Conservation (phyloP, 345 rosid species). For the Leavenworthia alabamica region DNA sequence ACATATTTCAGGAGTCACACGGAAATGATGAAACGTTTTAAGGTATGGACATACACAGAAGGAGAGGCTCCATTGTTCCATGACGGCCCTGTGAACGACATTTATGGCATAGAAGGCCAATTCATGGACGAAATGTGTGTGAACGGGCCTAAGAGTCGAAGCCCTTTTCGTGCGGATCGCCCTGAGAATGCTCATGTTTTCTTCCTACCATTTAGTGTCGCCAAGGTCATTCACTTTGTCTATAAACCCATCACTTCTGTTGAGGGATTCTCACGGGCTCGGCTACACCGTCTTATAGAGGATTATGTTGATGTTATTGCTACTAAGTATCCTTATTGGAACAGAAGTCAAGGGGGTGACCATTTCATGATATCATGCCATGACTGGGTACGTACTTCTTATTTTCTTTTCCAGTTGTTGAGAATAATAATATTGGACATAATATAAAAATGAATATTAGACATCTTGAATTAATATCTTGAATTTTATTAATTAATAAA, state of each 20-base stretch:
- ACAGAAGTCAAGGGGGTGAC: slow-evolving; percentile 49
- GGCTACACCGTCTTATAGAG: slow-evolving; percentile 43
- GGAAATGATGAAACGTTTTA: slow-evolving; percentile 60
- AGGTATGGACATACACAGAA: slow-evolving; percentile 65
- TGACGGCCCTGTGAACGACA: slow-evolving; percentile 53
- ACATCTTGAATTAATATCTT: neutral
- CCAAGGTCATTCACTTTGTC: slow-evolving; percentile 39
- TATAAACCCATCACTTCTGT: slow-evolving; percentile 43
- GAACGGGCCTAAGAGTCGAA: slow-evolving; percentile 26
- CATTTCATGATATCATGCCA: slow-evolving; percentile 69
- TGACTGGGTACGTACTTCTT: slow-evolving; percentile 51
- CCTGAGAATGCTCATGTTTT: slow-evolving; percentile 48
- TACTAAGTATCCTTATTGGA: slow-evolving; percentile 48
- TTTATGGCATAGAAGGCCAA: slow-evolving; percentile 62
- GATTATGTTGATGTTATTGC: slow-evolving; percentile 44
- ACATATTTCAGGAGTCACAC: slow-evolving; percentile 48
- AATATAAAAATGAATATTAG: neutral
- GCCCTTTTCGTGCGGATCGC: slow-evolving; percentile 32
- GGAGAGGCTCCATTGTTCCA: slow-evolving; percentile 63
- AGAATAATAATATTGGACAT: neutral
- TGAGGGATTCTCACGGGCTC: slow-evolving; percentile 39
- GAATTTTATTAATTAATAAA: neutral
- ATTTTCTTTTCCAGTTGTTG: neutral
- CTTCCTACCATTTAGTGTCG: slow-evolving; percentile 58
- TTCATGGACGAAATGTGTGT: slow-evolving; percentile 54